phyloP scores from a whole-genome alignment of 169 alveolate genomes.

The Eimeria acervulina region DNA sequence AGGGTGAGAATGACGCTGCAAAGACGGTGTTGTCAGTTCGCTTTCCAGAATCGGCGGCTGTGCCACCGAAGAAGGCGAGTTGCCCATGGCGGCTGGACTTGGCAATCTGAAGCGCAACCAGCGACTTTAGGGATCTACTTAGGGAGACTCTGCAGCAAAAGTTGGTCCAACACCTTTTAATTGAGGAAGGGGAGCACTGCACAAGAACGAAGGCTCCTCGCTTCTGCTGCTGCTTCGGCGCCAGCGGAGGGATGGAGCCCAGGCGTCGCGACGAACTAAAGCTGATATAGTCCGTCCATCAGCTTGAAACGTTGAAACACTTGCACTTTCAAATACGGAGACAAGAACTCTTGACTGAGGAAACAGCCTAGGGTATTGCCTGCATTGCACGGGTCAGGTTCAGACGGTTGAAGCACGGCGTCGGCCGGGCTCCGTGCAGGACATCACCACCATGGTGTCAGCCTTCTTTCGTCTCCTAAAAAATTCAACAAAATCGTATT shows the following conservation, averaged over 20 bases:
- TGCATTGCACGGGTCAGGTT: slow-evolving; percentile 66
- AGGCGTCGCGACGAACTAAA: slow-evolving; percentile 6
- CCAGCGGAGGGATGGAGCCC: slow-evolving; percentile 14
- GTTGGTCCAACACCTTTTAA: neutral
- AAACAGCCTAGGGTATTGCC: neutral
- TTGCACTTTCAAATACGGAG: slow-evolving; percentile 9
- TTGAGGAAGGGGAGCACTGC: neutral
- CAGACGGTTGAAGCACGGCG: slow-evolving; percentile 41
- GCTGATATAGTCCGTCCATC: neutral
- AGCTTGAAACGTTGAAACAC: slow-evolving; percentile 66
- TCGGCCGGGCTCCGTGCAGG: slow-evolving; percentile 68
- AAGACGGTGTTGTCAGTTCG: slow-evolving; percentile 53
- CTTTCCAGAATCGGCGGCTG: slow-evolving; percentile 55
- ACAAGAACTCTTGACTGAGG: slow-evolving; percentile 13
- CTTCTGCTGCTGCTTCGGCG: slow-evolving; percentile 8
- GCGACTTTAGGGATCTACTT: neutral
- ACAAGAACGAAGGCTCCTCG: neutral
- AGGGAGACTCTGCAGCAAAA: neutral
- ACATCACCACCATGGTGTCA: slow-evolving; percentile 43
- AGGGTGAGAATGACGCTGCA: slow-evolving; percentile 27
- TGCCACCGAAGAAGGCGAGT: slow-evolving; percentile 67
- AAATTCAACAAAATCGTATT: neutral
- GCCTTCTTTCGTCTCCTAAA: slow-evolving; percentile 42
- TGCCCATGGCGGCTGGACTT: slow-evolving; percentile 43
- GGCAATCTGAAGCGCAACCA: neutral